These are phyloP conservation scores for Toxoplasma gondii DNA, from an alignment of 169 alveolate species.

Conservation along the genomic window DNA sequence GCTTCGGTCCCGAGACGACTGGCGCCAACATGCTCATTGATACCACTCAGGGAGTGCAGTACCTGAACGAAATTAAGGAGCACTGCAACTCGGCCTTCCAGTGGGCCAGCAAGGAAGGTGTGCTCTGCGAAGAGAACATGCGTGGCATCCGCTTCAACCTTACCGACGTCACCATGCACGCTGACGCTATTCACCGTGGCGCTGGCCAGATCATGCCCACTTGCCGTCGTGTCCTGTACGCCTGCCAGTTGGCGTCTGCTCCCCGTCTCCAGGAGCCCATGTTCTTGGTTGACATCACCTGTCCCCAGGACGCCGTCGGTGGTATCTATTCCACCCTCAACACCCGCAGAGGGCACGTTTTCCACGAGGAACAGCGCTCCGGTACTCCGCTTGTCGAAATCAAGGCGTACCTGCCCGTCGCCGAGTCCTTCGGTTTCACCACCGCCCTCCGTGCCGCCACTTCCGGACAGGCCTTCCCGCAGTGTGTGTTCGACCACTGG, in stretches of 20 bases:
- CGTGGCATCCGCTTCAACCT: constrained; percentile 98
- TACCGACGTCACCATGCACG: constrained; percentile 97
- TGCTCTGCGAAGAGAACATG: constrained; percentile 98
- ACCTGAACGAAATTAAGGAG: constrained; percentile 98
- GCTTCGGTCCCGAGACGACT: constrained; percentile 99
- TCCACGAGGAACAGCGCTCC: constrained; percentile 96
- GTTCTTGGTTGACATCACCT: constrained; percentile 96
- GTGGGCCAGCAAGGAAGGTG: constrained; percentile 99
- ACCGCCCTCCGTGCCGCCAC: constrained; percentile 98
- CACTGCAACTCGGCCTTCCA: constrained; percentile 99
- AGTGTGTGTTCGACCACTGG: constrained; percentile 99
- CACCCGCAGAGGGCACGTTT: constrained; percentile 98
- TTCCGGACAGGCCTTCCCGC: constrained; percentile 99
- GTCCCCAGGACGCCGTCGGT: constrained; percentile 97
- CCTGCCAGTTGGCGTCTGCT: constrained; percentile 95
- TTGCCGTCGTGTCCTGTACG: constrained; percentile 96
- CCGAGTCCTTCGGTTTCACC: constrained; percentile 99
- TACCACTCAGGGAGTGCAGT: constrained; percentile 96
- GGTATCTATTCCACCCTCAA: constrained; percentile 97
- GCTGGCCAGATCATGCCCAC: constrained; percentile 99
- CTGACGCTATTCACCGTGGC: constrained; percentile 99
- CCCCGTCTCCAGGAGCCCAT: constrained; percentile 99
- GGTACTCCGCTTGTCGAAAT: constrained; percentile 98
- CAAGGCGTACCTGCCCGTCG: constrained; percentile 98
- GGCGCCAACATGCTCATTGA: constrained; percentile 99